A percentile compares a stretch with the other conserved stretches of the same genome.
phyloP scores from a whole-genome alignment of 2,329 filamentous ascomycete genomes.

The Ceratocystiopsis brevicomis region DNA sequence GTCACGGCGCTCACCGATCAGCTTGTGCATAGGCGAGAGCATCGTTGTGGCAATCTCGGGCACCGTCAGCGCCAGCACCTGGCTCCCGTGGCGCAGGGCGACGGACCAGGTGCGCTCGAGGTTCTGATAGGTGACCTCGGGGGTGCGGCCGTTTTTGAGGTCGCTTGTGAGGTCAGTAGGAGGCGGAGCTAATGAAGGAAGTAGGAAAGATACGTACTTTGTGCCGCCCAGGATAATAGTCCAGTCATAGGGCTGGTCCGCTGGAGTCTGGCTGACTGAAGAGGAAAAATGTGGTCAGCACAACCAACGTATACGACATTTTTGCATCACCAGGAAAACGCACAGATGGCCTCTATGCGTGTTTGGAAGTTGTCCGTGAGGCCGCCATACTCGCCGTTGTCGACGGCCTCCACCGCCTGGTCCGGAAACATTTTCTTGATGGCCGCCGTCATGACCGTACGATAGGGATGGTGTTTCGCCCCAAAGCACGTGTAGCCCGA shows the following conservation, averaged over 20 bases:
- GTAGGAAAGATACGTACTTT: conserved; percentile 20
- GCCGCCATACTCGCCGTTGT: conserved; percentile 14
- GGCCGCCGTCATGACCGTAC: conserved; percentile 22
- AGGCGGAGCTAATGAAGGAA: neutral
- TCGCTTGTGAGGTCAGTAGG: conserved; percentile 20
- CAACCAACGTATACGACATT: too few species aligned
- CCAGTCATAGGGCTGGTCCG: conserved; percentile 30
- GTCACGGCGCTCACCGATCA: conserved; percentile 4
- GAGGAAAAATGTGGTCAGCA: too few species aligned
- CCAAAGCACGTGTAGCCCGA: conserved; percentile 30
- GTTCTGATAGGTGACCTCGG: conserved; percentile 26
- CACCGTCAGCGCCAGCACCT: conserved; percentile 44
- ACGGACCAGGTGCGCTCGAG: conserved; percentile 32
- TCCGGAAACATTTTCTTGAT: conserved; percentile 25
- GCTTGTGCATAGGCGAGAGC: conserved; percentile 1
- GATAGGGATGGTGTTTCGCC: conserved; percentile 32
- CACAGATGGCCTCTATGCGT: conserved; percentile 13
- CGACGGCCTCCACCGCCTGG: conserved; percentile 12
- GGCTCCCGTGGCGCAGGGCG: conserved; percentile 27
- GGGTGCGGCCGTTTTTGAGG: conserved; percentile 21
- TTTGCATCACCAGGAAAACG: neutral
- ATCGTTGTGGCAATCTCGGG: conserved; percentile 26
- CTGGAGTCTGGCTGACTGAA: neutral
- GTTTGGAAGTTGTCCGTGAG: conserved; percentile 9
- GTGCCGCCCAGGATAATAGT: conserved; percentile 45